Percentiles rank a stretch among this genome's conserved stretches.
These are phyloP conservation scores for Camellia japonica DNA, from an alignment of 148 eudicot genomes.

Conservation along the genomic window DNA sequence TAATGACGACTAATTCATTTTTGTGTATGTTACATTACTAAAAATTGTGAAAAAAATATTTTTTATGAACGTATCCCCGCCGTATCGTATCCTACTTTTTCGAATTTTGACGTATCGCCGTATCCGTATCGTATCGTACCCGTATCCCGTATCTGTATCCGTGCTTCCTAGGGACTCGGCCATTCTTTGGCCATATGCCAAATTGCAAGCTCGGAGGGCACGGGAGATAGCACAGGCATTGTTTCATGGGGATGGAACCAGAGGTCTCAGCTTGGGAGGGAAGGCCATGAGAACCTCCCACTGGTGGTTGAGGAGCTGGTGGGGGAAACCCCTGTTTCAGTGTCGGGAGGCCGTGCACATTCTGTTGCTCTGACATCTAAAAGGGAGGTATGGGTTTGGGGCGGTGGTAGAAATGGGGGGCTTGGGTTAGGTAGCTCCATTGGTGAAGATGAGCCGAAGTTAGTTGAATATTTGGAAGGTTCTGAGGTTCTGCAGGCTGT, in stretches of 20 bases:
- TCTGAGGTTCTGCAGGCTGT: constrained; percentile 65
- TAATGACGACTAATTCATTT: no score
- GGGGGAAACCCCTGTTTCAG: constrained; percentile 42
- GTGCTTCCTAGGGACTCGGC: constrained; percentile 32
- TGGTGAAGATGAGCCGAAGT: constrained; percentile 70
- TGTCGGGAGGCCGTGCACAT: constrained; percentile 81
- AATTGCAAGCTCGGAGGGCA: constrained; percentile 16
- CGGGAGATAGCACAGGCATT: constrained; percentile 23
- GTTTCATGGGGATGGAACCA: constrained; percentile 94
- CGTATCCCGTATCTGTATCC: no score
- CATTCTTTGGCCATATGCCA: constrained; percentile 77
- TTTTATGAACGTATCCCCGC: no score
- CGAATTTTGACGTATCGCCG: no score
- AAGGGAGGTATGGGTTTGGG: constrained; percentile 78
- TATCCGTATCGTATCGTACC: no score
- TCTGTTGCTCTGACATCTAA: constrained; percentile 57
- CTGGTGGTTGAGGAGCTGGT: constrained; percentile 42
- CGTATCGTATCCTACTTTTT: no score
- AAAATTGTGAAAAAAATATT: no score
- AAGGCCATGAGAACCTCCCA: constrained; percentile 59
- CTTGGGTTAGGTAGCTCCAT: constrained; percentile 87
- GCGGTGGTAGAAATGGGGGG: constrained; percentile 86
- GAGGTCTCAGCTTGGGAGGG: constrained; percentile 77
- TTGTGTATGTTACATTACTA: no score
- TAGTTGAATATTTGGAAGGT: constrained; percentile 52